Percentiles rank a stretch among this genome's conserved stretches.
Conservation (phyloP, 1,284 basidiomycete species). For the Cystobasidium pallidum region DNA sequence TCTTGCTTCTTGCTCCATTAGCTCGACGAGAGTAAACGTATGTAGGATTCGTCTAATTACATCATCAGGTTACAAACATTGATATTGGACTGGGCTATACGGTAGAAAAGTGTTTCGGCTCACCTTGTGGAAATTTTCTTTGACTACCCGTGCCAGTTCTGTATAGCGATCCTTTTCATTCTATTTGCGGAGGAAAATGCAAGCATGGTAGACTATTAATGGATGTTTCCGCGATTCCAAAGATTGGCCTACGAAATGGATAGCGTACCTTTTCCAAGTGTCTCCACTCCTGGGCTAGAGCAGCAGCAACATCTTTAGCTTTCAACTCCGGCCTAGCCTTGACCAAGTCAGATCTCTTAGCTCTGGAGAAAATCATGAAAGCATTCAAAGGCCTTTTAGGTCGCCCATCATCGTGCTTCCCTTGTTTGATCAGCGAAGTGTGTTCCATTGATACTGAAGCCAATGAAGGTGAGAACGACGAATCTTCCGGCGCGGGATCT, state of each 20-base stretch:
- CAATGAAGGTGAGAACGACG: constrained; percentile 15
- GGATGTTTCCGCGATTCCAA: not conserved
- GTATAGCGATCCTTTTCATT: constrained; percentile 13
- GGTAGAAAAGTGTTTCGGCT: not conserved
- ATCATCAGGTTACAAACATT: not conserved
- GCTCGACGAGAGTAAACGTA: constrained; percentile 40
- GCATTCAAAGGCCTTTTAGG: constrained; percentile 40
- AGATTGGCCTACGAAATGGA: not conserved
- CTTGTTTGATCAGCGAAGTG: constrained; percentile 21
- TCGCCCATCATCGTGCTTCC: constrained; percentile 28
- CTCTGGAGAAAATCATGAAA: constrained; percentile 39
- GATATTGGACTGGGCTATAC: no score
- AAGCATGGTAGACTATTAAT: not conserved
- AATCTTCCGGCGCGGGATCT: constrained; percentile 1
- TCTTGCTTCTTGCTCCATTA: constrained; percentile 21
- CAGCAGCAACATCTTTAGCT: constrained; percentile 18
- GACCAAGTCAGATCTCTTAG: not conserved
- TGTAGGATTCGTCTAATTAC: constrained; percentile 22
- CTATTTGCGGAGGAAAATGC: not conserved
- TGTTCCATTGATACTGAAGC: constrained; percentile 3
- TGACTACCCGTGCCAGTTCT: constrained; percentile 34
- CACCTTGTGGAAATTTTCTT: constrained; percentile 36
- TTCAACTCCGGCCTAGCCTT: constrained; percentile 6
- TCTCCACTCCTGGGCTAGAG: constrained; percentile 29
- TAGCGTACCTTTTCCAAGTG: constrained; percentile 5